Evolutionary conservation across 1,284 basidiomycete genomes (phyloP).

Genomic region (Sanghuangporus weigelae): DNA sequence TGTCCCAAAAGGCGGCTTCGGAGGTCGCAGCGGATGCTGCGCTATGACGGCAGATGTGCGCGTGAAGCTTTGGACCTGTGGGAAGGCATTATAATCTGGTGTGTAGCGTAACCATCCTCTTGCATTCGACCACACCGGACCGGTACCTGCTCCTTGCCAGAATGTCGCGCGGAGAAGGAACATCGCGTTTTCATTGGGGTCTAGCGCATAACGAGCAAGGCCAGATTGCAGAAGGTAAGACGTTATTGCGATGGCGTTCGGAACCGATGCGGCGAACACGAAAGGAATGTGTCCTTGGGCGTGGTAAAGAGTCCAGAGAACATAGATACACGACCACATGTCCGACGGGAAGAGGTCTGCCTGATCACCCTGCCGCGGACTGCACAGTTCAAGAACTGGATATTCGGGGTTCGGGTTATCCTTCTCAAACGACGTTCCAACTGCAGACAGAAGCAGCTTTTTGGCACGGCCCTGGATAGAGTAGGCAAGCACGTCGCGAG

Average conservation of each 20-base stretch:
- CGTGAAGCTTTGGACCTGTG: conserved; percentile 40
- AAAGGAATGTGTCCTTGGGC: conserved; percentile 29
- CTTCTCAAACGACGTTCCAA: conserved; percentile 6
- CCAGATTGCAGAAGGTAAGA: conserved; percentile 27
- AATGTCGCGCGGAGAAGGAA: conserved; percentile 43
- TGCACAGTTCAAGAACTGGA: conserved; percentile 26
- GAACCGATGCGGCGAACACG: conserved; percentile 20
- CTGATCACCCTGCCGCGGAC: background rate
- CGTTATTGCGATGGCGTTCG: conserved; percentile 7
- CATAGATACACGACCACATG: conserved; percentile 29
- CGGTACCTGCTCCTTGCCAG: conserved; percentile 50
- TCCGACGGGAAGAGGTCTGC: conserved; percentile 21
- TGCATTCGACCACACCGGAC: conserved; percentile 25
- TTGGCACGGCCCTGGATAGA: background rate
- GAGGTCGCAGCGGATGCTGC: conserved; percentile 44
- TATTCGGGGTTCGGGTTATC: conserved; percentile 28
- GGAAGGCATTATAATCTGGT: conserved; percentile 30
- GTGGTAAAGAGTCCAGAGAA: conserved; percentile 27
- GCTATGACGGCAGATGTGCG: conserved; percentile 41
- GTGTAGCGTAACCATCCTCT: conserved; percentile 37
- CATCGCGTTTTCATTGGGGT: conserved; percentile 17
- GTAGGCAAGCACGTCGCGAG: background rate
- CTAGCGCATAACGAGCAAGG: conserved; percentile 21
- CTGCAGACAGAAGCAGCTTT: background rate
- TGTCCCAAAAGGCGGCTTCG: conserved; percentile 42